A percentile compares a stretch with the other conserved stretches of the same genome.
Evolutionary conservation across 805 yeast species (phyloP).

Genomic region (Helenozyma baotianmanensis): DNA sequence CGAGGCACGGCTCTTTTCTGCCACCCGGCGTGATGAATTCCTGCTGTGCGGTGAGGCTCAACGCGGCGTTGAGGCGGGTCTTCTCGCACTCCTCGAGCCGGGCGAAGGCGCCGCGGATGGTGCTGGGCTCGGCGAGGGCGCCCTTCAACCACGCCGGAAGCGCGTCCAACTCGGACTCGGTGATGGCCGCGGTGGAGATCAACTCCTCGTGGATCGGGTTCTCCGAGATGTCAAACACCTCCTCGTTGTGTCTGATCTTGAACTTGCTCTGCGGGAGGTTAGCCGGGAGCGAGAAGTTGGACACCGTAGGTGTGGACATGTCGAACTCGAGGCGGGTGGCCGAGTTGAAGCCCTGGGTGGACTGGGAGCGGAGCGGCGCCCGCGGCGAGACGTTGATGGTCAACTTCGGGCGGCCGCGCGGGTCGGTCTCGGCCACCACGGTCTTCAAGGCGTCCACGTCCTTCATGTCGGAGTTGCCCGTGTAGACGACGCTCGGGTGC

Average conservation of each 20-base stretch:
- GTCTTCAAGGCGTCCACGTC: conserved; percentile 7
- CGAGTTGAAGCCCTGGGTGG: background rate
- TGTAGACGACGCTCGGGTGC: conserved; percentile 17
- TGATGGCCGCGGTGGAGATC: conserved; percentile 4
- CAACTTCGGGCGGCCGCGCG: no score
- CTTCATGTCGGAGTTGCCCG: conserved; percentile 14
- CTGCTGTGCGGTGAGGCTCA: conserved; percentile 2
- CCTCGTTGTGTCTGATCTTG: conserved; percentile 52
- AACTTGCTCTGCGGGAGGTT: conserved; percentile 26
- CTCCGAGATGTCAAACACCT: conserved; percentile 21
- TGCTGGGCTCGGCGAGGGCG: conserved; percentile 7
- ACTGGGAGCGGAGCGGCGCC: background rate
- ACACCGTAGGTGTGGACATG: conserved; percentile 34
- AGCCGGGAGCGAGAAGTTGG: conserved; percentile 53
- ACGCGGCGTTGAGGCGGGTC: conserved; percentile 47
- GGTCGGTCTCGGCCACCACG: no score
- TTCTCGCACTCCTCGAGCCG: conserved; percentile 67
- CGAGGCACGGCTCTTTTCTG: conserved; percentile 25
- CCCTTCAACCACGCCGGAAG: conserved; percentile 15
- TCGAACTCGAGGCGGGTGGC: background rate
- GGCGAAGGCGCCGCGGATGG: conserved; percentile 44
- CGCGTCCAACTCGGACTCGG: conserved; percentile 3
- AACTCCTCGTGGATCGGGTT: conserved; percentile 7
- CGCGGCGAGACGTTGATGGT: background rate
- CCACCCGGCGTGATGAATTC: conserved; percentile 15